Evolutionary conservation across 805 yeast genomes (phyloP).

Genomic region (Danielia oregonensis): DNA sequence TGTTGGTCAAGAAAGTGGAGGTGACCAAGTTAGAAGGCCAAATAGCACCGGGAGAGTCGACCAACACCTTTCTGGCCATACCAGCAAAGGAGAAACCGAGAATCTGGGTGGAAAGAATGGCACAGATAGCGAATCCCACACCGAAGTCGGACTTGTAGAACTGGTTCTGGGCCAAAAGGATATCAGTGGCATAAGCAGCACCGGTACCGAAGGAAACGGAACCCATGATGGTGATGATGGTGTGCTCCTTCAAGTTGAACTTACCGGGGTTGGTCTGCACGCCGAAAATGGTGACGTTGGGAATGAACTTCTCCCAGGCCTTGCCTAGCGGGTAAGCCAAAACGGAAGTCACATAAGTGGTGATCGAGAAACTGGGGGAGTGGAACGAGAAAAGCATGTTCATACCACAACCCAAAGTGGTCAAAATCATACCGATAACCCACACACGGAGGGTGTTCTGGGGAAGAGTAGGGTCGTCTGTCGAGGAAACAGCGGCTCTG

Average conservation of each 20-base stretch:
- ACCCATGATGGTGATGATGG: slow-evolving; percentile 50
- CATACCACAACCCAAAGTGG: slow-evolving; percentile 54
- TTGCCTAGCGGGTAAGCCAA: slow-evolving; percentile 60
- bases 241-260: slow-evolving; percentile 62
- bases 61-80: slow-evolving; percentile 52
- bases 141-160: slow-evolving; percentile 46
- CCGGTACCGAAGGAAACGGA: slow-evolving; percentile 38
- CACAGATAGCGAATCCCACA: slow-evolving; percentile 52
- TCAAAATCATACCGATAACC: slow-evolving; percentile 47
- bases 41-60: slow-evolving; percentile 60
- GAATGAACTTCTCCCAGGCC: slow-evolving; percentile 38
- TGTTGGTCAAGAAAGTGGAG: slow-evolving; percentile 51
- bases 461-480: slow-evolving; percentile 46
- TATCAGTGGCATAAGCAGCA: slow-evolving; percentile 57
- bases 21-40: slow-evolving; percentile 71
- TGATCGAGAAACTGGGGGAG: slow-evolving; percentile 49
- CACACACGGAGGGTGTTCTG: slow-evolving; percentile 56
- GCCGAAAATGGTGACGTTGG: slow-evolving; percentile 34
- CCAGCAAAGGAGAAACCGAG: slow-evolving; percentile 72
- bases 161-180: slow-evolving; percentile 47
- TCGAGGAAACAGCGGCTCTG: slow-evolving; percentile 54
- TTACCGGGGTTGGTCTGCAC: slow-evolving; percentile 53
- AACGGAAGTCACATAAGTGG: slow-evolving; percentile 54
- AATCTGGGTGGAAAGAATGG: slow-evolving; percentile 54
- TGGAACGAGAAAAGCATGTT: slow-evolving; percentile 59